Conservation (phyloP, 805 yeast genomes). For the Teunomyces aglyptinius region DNA sequence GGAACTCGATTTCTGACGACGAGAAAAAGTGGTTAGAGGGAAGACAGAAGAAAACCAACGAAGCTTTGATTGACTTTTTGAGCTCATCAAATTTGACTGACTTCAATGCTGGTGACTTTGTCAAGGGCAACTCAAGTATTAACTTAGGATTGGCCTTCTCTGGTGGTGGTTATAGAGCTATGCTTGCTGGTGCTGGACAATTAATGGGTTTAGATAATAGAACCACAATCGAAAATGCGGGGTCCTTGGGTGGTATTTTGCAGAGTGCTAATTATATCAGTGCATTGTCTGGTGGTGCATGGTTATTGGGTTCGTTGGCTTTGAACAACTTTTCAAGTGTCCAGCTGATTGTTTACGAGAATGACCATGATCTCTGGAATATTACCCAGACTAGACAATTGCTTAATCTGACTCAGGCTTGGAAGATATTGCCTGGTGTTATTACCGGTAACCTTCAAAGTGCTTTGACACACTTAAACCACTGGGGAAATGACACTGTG, state of each 20-base stretch:
- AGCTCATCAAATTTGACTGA: conserved; percentile 19
- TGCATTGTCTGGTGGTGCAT: conserved; percentile 83
- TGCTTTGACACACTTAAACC: conserved; percentile 28
- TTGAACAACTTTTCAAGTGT: conserved; percentile 73
- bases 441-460: conserved; percentile 21
- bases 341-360: conserved; percentile 46
- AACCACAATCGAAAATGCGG: conserved; percentile 45
- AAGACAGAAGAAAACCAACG: conserved; percentile 22
- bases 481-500: conserved; percentile 29
- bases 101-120: conserved; percentile 21
- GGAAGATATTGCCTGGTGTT: conserved; percentile 19
- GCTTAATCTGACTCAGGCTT: conserved; percentile 20
- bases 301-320: conserved; percentile 71
- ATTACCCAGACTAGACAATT: conserved; percentile 27
- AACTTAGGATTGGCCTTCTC: conserved; percentile 36
- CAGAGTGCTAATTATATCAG: conserved; percentile 69
- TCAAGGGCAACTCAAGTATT: conserved; percentile 13
- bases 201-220: conserved; percentile 76
- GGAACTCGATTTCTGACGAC: conserved; percentile 18
- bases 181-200: conserved; percentile 80
- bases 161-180: conserved; percentile 43
- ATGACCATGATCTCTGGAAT: conserved; percentile 36
- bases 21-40: conserved; percentile 26
- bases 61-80: conserved; percentile 23
- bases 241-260: conserved; percentile 69